A percentile compares a stretch with the other conserved stretches of the same genome.
Evolutionary conservation across 495 filamentous ascomycete genomes (phyloP).

Genomic region (Neurospora sublineolata): DNA sequence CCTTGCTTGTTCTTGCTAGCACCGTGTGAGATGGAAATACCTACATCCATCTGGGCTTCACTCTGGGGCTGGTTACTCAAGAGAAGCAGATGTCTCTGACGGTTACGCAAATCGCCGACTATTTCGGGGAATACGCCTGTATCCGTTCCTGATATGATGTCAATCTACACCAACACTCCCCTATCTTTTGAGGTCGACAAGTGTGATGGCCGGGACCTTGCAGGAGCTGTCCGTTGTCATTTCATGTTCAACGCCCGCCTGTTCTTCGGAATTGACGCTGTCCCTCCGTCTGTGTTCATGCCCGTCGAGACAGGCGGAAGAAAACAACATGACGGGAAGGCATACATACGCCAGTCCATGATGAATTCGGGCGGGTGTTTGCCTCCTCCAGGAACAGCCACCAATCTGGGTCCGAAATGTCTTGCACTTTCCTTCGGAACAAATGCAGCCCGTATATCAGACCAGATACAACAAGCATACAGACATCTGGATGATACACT

Average conservation of each 20-base stretch:
- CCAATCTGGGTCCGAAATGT: not conserved
- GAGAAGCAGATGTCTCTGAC: not conserved
- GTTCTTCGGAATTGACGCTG: not conserved
- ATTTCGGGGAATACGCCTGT: conserved; percentile 1
- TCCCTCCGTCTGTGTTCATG: not conserved
- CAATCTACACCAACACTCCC: not conserved
- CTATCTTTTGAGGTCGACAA: not conserved
- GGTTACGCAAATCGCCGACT: conserved; percentile 27
- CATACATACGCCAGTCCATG: not conserved
- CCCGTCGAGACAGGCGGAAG: not conserved
- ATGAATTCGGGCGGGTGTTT: not conserved
- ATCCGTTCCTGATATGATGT: not conserved
- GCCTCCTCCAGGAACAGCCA: not conserved
- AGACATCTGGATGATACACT: not conserved
- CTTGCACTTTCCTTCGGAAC: not conserved
- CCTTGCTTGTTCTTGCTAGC: not conserved
- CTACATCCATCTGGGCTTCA: not conserved
- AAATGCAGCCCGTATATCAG: not conserved
- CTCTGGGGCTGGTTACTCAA: not conserved
- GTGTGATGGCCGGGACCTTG: not conserved
- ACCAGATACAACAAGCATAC: not conserved
- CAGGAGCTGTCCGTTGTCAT: not conserved
- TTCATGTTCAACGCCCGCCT: not conserved
- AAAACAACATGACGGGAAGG: not conserved
- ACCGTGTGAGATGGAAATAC: not conserved